phyloP scores from a whole-genome alignment of 306 rosid species.

The Argentina anserina region DNA sequence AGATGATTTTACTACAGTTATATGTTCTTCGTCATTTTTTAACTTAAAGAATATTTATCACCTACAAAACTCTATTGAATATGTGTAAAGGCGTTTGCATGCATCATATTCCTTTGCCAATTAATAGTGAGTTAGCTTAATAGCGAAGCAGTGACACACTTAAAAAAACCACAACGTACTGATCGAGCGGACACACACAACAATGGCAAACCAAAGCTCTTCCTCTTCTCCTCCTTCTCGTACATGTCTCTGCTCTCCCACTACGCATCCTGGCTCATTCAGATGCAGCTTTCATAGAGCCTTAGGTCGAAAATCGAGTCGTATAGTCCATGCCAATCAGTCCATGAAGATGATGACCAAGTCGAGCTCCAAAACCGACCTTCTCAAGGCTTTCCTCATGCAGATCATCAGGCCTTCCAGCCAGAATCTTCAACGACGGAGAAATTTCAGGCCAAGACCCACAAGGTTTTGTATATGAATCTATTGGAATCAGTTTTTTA shows the following conservation, averaged over 20 bases:
- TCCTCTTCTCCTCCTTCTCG: neutral
- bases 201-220: neutral
- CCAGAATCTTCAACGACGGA: conserved; percentile 22
- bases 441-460: conserved; percentile 27
- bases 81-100: neutral
- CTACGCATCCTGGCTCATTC: conserved; percentile 26
- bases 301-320: neutral
- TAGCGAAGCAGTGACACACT: neutral
- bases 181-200: neutral
- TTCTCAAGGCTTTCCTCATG: conserved; percentile 19
- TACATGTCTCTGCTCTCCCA: conserved; percentile 21
- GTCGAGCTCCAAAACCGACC: neutral
- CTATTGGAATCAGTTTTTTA: neutral
- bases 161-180: neutral
- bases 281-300: conserved; percentile 21
- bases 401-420: conserved; percentile 21
- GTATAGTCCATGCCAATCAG: neutral
- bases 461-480: conserved; percentile 22
- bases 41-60: too few species aligned
- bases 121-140: neutral
- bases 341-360: neutral
- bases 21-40: too few species aligned
- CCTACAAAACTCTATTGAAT: too few species aligned
- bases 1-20: too few species aligned
- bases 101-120: neutral